These are phyloP conservation scores for Quercus suber DNA, from an alignment of 306 rosid species.

Conservation along the genomic window DNA sequence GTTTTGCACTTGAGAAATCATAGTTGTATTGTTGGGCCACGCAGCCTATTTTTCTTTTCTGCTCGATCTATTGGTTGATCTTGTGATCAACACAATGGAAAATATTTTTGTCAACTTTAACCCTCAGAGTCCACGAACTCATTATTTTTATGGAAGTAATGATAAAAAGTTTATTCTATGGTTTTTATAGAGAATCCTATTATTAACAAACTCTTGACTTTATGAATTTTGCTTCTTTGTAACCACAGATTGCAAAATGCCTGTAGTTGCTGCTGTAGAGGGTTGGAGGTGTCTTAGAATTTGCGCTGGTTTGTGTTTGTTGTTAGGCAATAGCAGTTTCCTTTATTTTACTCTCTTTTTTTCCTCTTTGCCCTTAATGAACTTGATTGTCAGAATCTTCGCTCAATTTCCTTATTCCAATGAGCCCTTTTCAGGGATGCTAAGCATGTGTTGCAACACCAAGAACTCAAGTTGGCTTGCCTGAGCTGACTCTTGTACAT, in stretches of 20 bases:
- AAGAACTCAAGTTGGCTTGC: slow-evolving; percentile 78
- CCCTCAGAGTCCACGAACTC: neutral
- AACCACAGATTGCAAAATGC: slow-evolving; percentile 73
- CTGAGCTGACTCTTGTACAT: slow-evolving; percentile 72
- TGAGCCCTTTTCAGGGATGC: slow-evolving; percentile 59
- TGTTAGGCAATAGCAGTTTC: neutral
- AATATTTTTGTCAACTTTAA: slow-evolving; percentile 38
- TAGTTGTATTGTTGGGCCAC: neutral
- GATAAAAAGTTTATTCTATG: too few species aligned
- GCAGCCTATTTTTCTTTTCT: slow-evolving; percentile 62
- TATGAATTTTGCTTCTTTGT: slow-evolving; percentile 6
- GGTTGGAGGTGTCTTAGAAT: slow-evolving; percentile 98
- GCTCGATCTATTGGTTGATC: slow-evolving; percentile 85
- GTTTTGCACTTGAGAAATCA: slow-evolving; percentile 1
- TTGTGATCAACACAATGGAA: slow-evolving; percentile 73
- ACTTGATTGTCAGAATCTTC: slow-evolving; percentile 1
- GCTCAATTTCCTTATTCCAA: slow-evolving; percentile 4
- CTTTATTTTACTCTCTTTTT: neutral
- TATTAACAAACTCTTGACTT: neutral
- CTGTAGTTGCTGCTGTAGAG: slow-evolving; percentile 84
- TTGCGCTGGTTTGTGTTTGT: slow-evolving; percentile 74
- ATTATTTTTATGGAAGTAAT: too few species aligned
- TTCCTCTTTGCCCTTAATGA: too few species aligned
- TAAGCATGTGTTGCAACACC: slow-evolving; percentile 92
- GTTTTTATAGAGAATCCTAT: neutral